phyloP scores from a whole-genome alignment of 2,329 filamentous ascomycete species.

The Gyromitra esculenta region DNA sequence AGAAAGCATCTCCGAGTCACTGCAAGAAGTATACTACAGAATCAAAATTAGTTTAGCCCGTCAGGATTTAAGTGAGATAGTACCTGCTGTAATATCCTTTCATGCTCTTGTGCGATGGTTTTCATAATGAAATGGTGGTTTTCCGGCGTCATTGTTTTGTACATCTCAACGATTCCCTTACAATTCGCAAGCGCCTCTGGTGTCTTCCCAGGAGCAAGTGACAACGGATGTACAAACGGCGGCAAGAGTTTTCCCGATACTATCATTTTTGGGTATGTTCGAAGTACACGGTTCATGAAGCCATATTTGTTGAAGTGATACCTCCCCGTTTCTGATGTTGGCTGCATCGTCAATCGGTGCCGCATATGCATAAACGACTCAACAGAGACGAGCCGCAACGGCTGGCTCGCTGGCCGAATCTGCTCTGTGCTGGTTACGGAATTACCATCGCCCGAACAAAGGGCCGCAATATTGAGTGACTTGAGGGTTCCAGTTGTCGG shows the following conservation, averaged over 20 bases:
- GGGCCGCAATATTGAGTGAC: background rate
- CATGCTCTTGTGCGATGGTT: conserved; percentile 43
- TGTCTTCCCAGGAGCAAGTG: conserved; percentile 39
- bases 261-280: conserved; percentile 50
- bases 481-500: background rate
- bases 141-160: conserved; percentile 47
- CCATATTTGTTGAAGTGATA: conserved; percentile 30
- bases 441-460: background rate
- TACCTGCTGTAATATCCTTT: conserved; percentile 46
- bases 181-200: conserved; percentile 45
- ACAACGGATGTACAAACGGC: conserved; percentile 43
- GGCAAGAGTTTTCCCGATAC: conserved; percentile 30
- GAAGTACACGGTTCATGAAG: conserved; percentile 42
- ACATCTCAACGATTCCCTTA: conserved; percentile 49
- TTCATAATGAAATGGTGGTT: conserved; percentile 47
- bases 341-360: conserved; percentile 25
- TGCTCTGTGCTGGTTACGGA: background rate
- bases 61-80: background rate
- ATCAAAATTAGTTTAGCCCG: conserved; percentile 12
- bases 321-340: background rate
- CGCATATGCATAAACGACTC: conserved; percentile 49
- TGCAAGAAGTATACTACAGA: conserved; percentile 35
- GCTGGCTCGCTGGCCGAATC: conserved; percentile 15
- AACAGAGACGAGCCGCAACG: conserved; percentile 39
- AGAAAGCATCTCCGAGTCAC: conserved; percentile 43